Evolutionary conservation across 768 basidiomycete genomes (phyloP).

Genomic region (Trametes cingulata): DNA sequence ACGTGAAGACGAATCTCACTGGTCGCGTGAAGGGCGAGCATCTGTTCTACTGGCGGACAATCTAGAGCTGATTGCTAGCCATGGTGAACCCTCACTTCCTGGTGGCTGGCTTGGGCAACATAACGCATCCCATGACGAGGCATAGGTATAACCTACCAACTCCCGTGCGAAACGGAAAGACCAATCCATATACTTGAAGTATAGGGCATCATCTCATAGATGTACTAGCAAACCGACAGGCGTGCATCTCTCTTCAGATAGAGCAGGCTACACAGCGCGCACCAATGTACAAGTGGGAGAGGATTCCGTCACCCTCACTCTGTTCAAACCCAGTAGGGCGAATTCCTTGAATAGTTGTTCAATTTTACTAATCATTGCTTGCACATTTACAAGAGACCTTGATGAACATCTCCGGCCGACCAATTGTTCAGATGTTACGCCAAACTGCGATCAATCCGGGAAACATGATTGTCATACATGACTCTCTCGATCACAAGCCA

Average conservation of each 20-base stretch:
- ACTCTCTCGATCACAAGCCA: constrained; percentile 69
- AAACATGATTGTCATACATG: constrained; percentile 68
- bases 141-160: constrained; percentile 58
- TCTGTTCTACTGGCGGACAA: too few relatives aligned
- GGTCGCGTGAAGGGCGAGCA: too few relatives aligned
- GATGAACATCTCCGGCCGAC: constrained; percentile 82
- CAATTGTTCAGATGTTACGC: constrained; percentile 57
- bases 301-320: constrained; percentile 49
- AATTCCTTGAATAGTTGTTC: not conserved
- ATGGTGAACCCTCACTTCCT: constrained; percentile 45
- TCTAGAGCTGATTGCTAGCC: too few relatives aligned
- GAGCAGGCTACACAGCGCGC: constrained; percentile 47
- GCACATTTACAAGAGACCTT: constrained; percentile 54
- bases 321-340: constrained; percentile 76
- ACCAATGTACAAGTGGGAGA: constrained; percentile 47
- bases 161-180: not conserved
- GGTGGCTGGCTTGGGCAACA: constrained; percentile 76
- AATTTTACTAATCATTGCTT: not conserved
- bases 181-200: constrained; percentile 36
- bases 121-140: constrained; percentile 65
- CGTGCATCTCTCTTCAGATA: constrained; percentile 49
- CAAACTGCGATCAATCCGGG: constrained; percentile 43
- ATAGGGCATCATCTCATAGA: constrained; percentile 76
- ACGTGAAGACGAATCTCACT: too few relatives aligned
- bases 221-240: constrained; percentile 60